Evolutionary conservation across 495 filamentous ascomycete genomes (phyloP).

Genomic region (Sabuloglossum arenarium): DNA sequence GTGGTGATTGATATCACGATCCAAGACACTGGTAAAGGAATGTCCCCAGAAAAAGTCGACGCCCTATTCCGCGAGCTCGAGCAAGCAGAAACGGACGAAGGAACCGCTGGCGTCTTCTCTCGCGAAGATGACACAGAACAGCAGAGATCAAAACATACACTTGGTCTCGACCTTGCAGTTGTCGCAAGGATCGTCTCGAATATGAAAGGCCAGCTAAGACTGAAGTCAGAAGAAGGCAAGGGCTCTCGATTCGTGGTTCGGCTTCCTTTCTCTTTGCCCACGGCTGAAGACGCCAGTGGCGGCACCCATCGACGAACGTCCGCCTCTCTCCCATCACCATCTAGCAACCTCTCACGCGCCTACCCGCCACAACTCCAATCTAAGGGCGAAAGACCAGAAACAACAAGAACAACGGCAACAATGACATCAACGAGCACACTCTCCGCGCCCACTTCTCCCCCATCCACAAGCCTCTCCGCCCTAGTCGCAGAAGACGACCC

Average conservation of each 20-base stretch:
- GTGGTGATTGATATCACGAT: constrained; percentile 47
- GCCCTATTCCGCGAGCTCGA: constrained; percentile 70
- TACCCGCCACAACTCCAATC: too few species aligned
- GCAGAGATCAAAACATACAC: constrained; percentile 14
- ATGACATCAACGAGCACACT: not conserved
- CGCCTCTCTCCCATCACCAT: too few species aligned
- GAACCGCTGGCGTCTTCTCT: constrained; percentile 9
- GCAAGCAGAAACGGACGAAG: constrained; percentile 48
- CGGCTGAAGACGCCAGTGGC: too few species aligned
- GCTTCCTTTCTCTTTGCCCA: constrained; percentile 42
- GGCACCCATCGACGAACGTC: too few species aligned
- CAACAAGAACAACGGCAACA: not conserved
- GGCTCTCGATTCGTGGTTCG: constrained; percentile 66
- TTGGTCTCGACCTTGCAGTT: constrained; percentile 72
- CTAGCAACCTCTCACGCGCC: too few species aligned
- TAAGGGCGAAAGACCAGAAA: not conserved
- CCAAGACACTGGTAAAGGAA: constrained; percentile 64
- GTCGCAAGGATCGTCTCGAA: constrained; percentile 72
- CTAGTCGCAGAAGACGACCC: constrained; percentile 88
- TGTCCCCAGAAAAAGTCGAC: constrained; percentile 51
- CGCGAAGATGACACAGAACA: constrained; percentile 10
- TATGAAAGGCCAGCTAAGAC: constrained; percentile 72
- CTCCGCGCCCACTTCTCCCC: not conserved
- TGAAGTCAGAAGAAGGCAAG: constrained; percentile 73
- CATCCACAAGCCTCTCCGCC: constrained; percentile 28